These are phyloP conservation scores for Hapsidospora chrysogenum DNA, from an alignment of 495 filamentous ascomycete species.

Conservation along the genomic window DNA sequence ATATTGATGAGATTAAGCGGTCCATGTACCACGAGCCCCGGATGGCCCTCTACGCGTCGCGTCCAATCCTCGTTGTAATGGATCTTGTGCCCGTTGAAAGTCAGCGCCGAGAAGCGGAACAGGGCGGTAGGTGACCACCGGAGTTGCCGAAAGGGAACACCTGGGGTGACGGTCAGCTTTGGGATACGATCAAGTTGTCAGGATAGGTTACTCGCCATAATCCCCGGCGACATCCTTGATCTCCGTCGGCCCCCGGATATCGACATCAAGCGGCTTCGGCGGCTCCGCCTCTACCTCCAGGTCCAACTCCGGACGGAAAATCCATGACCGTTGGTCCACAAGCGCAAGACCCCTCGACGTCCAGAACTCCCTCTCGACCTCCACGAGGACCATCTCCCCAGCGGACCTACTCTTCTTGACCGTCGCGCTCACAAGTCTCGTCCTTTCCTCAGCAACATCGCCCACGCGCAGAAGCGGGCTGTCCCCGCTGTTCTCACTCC, in stretches of 20 bases:
- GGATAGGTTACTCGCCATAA: too few relatives aligned
- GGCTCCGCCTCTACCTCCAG: slow-evolving; percentile 3
- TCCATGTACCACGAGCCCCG: slow-evolving; percentile 43
- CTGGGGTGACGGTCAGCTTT: slow-evolving; percentile 1
- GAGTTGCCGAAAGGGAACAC: slow-evolving; percentile 15
- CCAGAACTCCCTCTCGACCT: slow-evolving; percentile 42
- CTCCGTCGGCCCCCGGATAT: slow-evolving; percentile 3
- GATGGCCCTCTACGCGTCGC: slow-evolving; percentile 40
- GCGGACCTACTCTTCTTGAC: slow-evolving; percentile 35
- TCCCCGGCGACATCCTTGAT: slow-evolving; percentile 4
- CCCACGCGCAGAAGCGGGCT: slow-evolving; percentile 18
- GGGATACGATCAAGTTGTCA: too few relatives aligned
- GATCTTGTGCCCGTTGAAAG: slow-evolving; percentile 59
- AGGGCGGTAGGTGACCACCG: slow-evolving; percentile 38
- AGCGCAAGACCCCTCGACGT: slow-evolving; percentile 33
- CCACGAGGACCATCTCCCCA: slow-evolving; percentile 47
- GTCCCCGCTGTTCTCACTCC: neutral
- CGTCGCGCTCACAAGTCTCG: slow-evolving; percentile 30
- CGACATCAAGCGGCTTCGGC: slow-evolving; percentile 1
- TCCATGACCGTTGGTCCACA: slow-evolving; percentile 43
- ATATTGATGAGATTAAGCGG: slow-evolving; percentile 48
- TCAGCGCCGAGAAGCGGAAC: slow-evolving; percentile 57
- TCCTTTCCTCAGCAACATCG: slow-evolving; percentile 38
- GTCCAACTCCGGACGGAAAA: slow-evolving; percentile 34
- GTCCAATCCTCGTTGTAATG: slow-evolving; percentile 49